Evolutionary conservation across 805 yeast genomes (phyloP).

Genomic region (Priceomyces castillae): DNA sequence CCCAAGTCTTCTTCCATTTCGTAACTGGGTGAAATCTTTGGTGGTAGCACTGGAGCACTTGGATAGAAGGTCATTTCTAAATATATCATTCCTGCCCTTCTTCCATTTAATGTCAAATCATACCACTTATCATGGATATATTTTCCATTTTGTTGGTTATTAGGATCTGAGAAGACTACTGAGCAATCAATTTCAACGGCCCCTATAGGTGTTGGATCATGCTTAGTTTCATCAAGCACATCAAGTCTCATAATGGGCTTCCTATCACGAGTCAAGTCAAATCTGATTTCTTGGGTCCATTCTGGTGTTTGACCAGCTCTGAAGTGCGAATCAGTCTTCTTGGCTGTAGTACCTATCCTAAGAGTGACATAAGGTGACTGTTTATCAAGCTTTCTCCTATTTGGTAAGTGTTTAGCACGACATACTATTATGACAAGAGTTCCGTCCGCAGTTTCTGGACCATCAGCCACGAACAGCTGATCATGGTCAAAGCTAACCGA

Average conservation of each 20-base stretch:
- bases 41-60: slow-evolving; percentile 41
- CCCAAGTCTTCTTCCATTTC: slow-evolving; percentile 3
- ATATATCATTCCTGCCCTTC: slow-evolving; percentile 84
- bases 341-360: slow-evolving; percentile 77
- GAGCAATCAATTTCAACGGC: slow-evolving; percentile 75
- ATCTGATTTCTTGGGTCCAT: slow-evolving; percentile 77
- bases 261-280: slow-evolving; percentile 60
- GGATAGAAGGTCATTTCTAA: slow-evolving; percentile 93
- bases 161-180: slow-evolving; percentile 55
- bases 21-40: slow-evolving; percentile 22
- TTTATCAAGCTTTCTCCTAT: slow-evolving; percentile 81
- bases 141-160: slow-evolving; percentile 48
- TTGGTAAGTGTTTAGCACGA: slow-evolving; percentile 83
- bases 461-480: background rate
- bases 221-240: slow-evolving; percentile 79
- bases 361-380: slow-evolving; percentile 89
- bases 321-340: slow-evolving; percentile 70
- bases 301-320: slow-evolving; percentile 94
- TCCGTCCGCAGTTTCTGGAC: slow-evolving; percentile 43
- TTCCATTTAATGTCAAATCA: slow-evolving; percentile 59
- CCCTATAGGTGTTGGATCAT: slow-evolving; percentile 85
- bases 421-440: slow-evolving; percentile 72
- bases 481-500: background rate
- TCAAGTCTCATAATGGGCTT: slow-evolving; percentile 66
- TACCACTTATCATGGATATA: slow-evolving; percentile 90